Base-by-base conservation (phyloP, 306 rosid genomes). In the Cucumis hystrix region DNA sequence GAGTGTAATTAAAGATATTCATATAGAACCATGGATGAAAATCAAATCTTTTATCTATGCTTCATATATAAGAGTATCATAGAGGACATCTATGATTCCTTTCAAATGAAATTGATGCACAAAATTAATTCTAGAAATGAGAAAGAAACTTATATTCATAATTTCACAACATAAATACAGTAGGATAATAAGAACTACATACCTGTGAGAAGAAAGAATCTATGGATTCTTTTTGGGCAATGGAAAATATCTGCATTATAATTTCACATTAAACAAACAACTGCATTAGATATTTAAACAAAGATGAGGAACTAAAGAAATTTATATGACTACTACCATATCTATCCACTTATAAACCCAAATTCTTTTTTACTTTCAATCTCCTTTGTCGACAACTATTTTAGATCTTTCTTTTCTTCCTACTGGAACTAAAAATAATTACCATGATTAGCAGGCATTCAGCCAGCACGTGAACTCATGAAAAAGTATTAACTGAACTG, bases 121-220 rank as follows among this genome's bases (percentile, higher is more conserved):
- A 16, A 45, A 28, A 17, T 30, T 30, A 54, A 52, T 33, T 52
- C 15, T 28, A 54, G 25, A 73, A 51, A 73, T 51, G 49, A 73
- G 33, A 33, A 33, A 54, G 76, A 73, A 7, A 80, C 83, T 61
- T 13, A 56, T 76, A 35, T 57, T 55, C 70, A 75, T 39, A 79
- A 77, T 69, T 58, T 35, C 51, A 59, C 40, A 79, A 78, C 58
- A 51, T 51, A 73, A 63, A 72, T 57, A 10, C 45, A 18, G 61
- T 39, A 63, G 52, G 73, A 66, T 69, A 61, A 74, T 56, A 74
- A 68, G 59, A 74, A 74, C 59, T 82, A 52, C 56, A 64, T 83
- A 92, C 99, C 96, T 96, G 99, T 58, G 99, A 96, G 82, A 89
- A 92, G 86, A 96, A 92, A 71, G 98, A 89, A 77, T 92, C 99